phyloP scores from a whole-genome alignment of 768 basidiomycete species.

The Cystofilobasidium macerans region DNA sequence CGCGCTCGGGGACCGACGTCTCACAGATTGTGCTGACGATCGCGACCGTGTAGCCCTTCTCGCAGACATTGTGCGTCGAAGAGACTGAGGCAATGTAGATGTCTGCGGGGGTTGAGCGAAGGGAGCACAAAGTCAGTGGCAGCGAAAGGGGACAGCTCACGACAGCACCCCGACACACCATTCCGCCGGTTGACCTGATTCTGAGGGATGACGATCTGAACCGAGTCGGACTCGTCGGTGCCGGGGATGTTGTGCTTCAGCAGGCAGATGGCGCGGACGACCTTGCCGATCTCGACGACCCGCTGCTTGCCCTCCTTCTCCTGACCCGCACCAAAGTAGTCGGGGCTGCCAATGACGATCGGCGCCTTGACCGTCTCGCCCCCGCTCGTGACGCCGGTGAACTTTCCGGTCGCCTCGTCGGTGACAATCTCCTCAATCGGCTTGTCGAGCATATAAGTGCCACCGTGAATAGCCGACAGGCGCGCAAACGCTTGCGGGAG shows the following conservation, averaged over 20 bases:
- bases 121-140: constrained; percentile 7
- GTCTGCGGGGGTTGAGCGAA: constrained; percentile 47
- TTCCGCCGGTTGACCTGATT: constrained; percentile 90
- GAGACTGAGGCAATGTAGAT: constrained; percentile 99
- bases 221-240: constrained; percentile 87
- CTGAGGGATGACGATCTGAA: constrained; percentile 96
- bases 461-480: constrained; percentile 94
- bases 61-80: constrained; percentile 91
- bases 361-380: constrained; percentile 91
- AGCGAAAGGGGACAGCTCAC: neutral
- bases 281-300: constrained; percentile 85
- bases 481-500: constrained; percentile 98
- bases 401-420: constrained; percentile 64
- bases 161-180: constrained; percentile 47
- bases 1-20: constrained; percentile 78
- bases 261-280: constrained; percentile 92
- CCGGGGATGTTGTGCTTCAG: constrained; percentile 97
- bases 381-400: constrained; percentile 80
- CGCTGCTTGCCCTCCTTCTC: constrained; percentile 66
- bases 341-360: constrained; percentile 94
- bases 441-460: constrained; percentile 99
- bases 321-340: constrained; percentile 68
- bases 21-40: constrained; percentile 98
- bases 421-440: constrained; percentile 79
- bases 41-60: constrained; percentile 87